Evolutionary conservation across 495 filamentous ascomycete genomes (phyloP).

Genomic region (Neurospora sp.): DNA sequence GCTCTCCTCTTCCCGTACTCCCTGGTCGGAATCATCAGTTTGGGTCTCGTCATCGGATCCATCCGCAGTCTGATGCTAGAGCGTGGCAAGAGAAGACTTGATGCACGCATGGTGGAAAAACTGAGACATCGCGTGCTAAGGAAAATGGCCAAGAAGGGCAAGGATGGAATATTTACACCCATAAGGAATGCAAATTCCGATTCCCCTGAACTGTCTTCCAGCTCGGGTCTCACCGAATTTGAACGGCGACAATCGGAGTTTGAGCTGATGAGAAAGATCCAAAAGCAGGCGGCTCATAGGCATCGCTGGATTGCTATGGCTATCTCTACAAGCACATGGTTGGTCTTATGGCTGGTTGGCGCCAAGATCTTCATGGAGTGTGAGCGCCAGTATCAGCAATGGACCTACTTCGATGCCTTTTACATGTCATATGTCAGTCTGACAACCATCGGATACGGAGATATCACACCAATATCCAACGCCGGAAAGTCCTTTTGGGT

Average conservation of each 20-base stretch:
- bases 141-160: slow-evolving; percentile 37
- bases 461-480: slow-evolving; percentile 59
- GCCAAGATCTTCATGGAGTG: slow-evolving; percentile 57
- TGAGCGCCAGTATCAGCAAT: slow-evolving; percentile 38
- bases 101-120: slow-evolving; percentile 60
- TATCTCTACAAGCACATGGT: slow-evolving; percentile 52
- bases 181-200: slow-evolving; percentile 22
- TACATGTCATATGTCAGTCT: slow-evolving; percentile 76
- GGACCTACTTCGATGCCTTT: slow-evolving; percentile 72
- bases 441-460: slow-evolving; percentile 81
- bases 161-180: slow-evolving; percentile 40
- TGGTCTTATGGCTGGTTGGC: slow-evolving; percentile 71
- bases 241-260: slow-evolving; percentile 67
- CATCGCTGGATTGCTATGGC: slow-evolving; percentile 60
- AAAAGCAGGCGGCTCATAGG: slow-evolving; percentile 49
- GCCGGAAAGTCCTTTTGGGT: slow-evolving; percentile 76
- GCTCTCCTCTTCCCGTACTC: slow-evolving; percentile 70
- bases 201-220: background rate
- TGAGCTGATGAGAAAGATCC: slow-evolving; percentile 71
- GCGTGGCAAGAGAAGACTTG: slow-evolving; percentile 59
- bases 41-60: slow-evolving; percentile 78
- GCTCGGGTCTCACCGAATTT: slow-evolving; percentile 33
- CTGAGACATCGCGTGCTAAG: slow-evolving; percentile 48
- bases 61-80: slow-evolving; percentile 74
- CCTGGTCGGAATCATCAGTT: slow-evolving; percentile 66